A percentile compares a stretch with the other conserved stretches of the same genome.
These are phyloP conservation scores for Tilletia walkeri DNA, from an alignment of 1,284 basidiomycete genomes.

Conservation along the genomic window DNA sequence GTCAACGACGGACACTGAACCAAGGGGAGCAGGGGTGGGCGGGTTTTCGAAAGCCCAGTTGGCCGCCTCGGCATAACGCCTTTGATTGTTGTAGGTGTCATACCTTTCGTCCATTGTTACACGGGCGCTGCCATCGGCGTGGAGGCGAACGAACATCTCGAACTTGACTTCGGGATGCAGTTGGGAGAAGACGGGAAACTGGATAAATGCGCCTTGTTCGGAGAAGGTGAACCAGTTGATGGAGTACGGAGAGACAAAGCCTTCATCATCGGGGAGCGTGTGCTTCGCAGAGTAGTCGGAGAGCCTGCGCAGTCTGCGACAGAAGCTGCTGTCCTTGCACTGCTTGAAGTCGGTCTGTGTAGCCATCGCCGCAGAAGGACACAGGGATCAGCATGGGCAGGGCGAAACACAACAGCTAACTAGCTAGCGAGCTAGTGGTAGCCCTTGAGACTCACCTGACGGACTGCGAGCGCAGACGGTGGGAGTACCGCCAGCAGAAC, in stretches of 20 bases:
- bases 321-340: constrained; percentile 53
- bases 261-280: constrained; percentile 23
- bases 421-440: not conserved
- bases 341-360: constrained; percentile 47
- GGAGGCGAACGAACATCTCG: constrained; percentile 40
- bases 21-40: constrained; percentile 29
- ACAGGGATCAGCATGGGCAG: not conserved
- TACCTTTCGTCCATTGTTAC: constrained; percentile 46
- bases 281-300: constrained; percentile 40
- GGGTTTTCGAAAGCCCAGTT: constrained; percentile 46
- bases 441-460: not conserved
- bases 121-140: constrained; percentile 49
- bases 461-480: not conserved
- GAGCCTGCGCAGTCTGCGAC: constrained; percentile 48
- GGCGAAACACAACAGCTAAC: not conserved
- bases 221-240: constrained; percentile 28
- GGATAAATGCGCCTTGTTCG: constrained; percentile 28
- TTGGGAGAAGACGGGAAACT: constrained; percentile 35
- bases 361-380: not conserved
- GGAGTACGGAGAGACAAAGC: constrained; percentile 44
- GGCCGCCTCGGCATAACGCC: constrained; percentile 47
- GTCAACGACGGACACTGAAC: constrained; percentile 6
- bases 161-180: constrained; percentile 48
- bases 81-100: constrained; percentile 39
- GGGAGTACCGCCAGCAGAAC: not conserved